These are phyloP conservation scores for Aspergillus hiratsukae DNA, from an alignment of 2,329 filamentous ascomycete genomes.

Conservation along the genomic window DNA sequence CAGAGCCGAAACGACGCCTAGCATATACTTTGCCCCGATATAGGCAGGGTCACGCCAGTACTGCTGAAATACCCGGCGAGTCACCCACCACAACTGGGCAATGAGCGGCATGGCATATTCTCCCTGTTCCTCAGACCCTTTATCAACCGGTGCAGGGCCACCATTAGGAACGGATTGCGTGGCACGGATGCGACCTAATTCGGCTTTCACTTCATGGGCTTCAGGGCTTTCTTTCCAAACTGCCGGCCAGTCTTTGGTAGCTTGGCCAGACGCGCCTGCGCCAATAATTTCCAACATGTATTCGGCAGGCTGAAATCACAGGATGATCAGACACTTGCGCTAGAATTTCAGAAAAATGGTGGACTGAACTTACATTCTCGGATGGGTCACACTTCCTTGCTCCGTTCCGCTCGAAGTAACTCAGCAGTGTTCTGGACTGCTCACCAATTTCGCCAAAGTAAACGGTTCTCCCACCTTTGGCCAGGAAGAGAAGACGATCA, in stretches of 20 bases:
- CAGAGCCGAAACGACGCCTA: conserved; percentile 61
- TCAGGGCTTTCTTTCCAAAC: conserved; percentile 58
- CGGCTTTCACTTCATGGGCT: conserved; percentile 51
- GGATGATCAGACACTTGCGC: conserved; percentile 10
- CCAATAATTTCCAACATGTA: conserved; percentile 60
- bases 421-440: conserved; percentile 52
- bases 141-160: conserved; percentile 16
- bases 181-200: conserved; percentile 55
- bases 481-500: conserved; percentile 58
- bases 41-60: conserved; percentile 43
- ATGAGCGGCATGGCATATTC: conserved; percentile 74
- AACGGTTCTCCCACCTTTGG: conserved; percentile 59
- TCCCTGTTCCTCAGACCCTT: conserved; percentile 52
- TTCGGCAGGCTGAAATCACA: conserved; percentile 54
- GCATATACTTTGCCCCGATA: conserved; percentile 74
- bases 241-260: conserved; percentile 59
- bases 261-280: conserved; percentile 64
- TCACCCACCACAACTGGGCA: conserved; percentile 62
- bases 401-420: conserved; percentile 62
- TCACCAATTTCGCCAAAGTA: conserved; percentile 64
- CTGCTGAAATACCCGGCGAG: conserved; percentile 66
- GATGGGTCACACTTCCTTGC: conserved; percentile 54
- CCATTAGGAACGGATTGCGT: conserved; percentile 31
- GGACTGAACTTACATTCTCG: conserved; percentile 49
- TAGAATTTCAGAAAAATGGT: not conserved